phyloP scores from a whole-genome alignment of 2,329 filamentous ascomycete genomes.

The Didymella glomerata region DNA sequence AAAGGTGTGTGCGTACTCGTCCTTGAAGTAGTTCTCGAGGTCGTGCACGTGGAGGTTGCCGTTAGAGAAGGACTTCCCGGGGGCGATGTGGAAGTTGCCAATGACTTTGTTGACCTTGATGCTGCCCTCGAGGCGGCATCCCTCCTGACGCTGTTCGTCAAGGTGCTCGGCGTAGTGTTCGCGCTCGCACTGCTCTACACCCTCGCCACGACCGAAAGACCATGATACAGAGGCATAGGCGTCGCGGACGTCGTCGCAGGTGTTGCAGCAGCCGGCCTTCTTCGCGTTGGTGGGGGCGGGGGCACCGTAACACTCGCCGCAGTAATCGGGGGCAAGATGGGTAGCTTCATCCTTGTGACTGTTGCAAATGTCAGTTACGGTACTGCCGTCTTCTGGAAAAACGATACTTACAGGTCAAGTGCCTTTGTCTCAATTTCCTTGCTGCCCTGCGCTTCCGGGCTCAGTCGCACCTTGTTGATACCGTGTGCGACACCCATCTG shows the following conservation, averaged over 20 bases:
- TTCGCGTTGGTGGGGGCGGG: constrained; percentile 71
- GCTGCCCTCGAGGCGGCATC: constrained; percentile 90
- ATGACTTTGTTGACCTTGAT: constrained; percentile 98
- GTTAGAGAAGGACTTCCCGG: constrained; percentile 93
- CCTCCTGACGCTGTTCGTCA: constrained; percentile 86
- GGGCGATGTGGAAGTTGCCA: constrained; percentile 98
- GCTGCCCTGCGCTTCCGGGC: constrained; percentile 76
- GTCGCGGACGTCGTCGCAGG: constrained; percentile 94
- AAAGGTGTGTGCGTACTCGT: constrained; percentile 79
- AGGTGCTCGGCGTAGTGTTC: constrained; percentile 93
- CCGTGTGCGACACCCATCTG: constrained; percentile 94
- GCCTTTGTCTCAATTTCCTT: constrained; percentile 53
- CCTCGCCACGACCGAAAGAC: constrained; percentile 92
- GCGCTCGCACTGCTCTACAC: constrained; percentile 92
- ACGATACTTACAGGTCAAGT: constrained; percentile 49
- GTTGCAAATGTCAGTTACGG: constrained; percentile 1
- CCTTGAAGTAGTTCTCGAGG: constrained; percentile 91
- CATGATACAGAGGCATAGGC: constrained; percentile 89
- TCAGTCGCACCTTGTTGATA: constrained; percentile 86
- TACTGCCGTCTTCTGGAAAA: background rate
- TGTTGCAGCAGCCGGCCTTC: constrained; percentile 95
- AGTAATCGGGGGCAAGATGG: constrained; percentile 92
- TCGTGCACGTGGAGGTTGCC: constrained; percentile 98
- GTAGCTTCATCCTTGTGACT: constrained; percentile 73
- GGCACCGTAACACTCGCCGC: constrained; percentile 91